Conservation (phyloP, 306 rosid species). For the Gastrolobium villosum region DNA sequence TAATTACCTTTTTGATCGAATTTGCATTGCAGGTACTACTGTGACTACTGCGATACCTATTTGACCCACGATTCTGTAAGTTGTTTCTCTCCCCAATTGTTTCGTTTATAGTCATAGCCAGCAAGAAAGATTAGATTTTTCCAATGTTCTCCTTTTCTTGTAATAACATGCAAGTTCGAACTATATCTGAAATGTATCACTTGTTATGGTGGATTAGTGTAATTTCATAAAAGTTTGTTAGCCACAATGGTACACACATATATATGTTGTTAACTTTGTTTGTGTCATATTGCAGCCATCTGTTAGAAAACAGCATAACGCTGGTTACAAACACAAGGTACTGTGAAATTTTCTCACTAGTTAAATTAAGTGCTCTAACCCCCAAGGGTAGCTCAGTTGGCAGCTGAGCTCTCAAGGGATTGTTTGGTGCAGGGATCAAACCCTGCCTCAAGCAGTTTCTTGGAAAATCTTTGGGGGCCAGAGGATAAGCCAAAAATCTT, state of each 20-base stretch:
- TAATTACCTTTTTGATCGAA: neutral
- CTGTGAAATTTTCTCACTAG: neutral
- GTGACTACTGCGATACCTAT: slow-evolving; percentile 92
- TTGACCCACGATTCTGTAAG: slow-evolving; percentile 89
- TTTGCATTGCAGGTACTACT: slow-evolving; percentile 68
- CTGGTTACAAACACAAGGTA: slow-evolving; percentile 99
- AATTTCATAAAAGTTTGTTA: slow-evolving; percentile 28
- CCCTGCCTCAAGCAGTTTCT: too few relatives aligned
- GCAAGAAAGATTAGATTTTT: neutral
- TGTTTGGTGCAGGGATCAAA: too few relatives aligned
- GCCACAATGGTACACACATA: neutral
- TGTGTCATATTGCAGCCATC: slow-evolving; percentile 77
- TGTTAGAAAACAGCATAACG: slow-evolving; percentile 97
- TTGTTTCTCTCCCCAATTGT: neutral
- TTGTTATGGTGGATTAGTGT: neutral
- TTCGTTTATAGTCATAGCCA: neutral
- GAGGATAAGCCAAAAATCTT: too few relatives aligned
- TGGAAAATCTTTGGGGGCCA: too few relatives aligned
- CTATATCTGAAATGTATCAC: neutral
- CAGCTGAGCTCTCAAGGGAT: too few relatives aligned
- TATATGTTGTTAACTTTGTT: slow-evolving; percentile 10
- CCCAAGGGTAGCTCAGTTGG: too few relatives aligned
- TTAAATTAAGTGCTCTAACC: neutral
- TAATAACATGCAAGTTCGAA: neutral
- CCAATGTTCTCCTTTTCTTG: neutral